Base-by-base conservation (phyloP, 352 stramenopile genomes). In the Phytopythium mirpurense region DNA sequence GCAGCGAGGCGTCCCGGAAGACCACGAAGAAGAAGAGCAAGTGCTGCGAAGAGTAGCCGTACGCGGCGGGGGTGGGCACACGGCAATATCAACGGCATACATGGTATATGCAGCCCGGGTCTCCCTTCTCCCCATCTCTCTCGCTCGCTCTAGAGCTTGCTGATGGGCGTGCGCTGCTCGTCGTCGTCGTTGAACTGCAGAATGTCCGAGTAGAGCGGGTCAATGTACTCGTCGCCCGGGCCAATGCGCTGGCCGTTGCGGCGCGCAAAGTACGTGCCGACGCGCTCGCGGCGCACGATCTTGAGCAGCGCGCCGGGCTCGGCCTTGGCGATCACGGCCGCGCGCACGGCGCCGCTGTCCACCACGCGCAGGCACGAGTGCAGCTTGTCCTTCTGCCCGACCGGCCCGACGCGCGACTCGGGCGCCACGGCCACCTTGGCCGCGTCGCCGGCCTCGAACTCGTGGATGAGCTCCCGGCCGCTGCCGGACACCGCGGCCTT, bases 331-430 rank as follows among this genome's bases (percentile, higher is more conserved):
- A 93, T 74, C 31, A 93, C 69, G 0, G 83, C 83, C 24, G 73
- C 66, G 27, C 68, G 56, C 32, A 90, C 74, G 6, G 67, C 57
- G 29, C 83, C 77, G 31, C 74, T 89, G 38, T 93, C 76, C 16
- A 93, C 79, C 9, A 79, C 83, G 38, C 79, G 78, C 41, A 93
- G 84, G 60, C 77, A 90, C 49, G 83, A 86, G 63, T 88, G 62
- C 12, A 90, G 66, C 60, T 93, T 93, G 68, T 93, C 83, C 43
- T 74, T 81, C 65, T 93, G 83, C 21, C 83, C 83, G 6, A 89
- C 64, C 0, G 66, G 51, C 6, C 80, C 77, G 12, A 88, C 73
- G 18, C 78, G 78, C 21, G 79, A 90, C 31, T 86, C 73, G 0
- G 63, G 31, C 5, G 63, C 66, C 46, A 85, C 64, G 19, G 70